Base-by-base conservation (phyloP, 192 early-diverging fungal species). In the Chytriomyces sp. region DNA sequence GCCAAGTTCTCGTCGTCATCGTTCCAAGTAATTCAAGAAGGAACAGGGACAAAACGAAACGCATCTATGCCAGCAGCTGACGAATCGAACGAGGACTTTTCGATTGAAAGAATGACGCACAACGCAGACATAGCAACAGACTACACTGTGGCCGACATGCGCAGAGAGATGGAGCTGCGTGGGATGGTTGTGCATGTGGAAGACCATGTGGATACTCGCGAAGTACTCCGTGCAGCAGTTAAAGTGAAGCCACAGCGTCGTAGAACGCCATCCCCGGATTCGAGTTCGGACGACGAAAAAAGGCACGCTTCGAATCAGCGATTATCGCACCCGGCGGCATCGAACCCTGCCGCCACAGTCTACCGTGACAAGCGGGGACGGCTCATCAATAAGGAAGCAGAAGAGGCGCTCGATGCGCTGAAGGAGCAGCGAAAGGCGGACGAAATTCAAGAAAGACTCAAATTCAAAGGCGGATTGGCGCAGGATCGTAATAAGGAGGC, bases 291-390 rank as follows among this genome's bases (percentile, higher is more conserved):
- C 24, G 26, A 35, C 13, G 59, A 1, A 11, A 53, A 80, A 53
- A 79, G 81, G 45, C 70, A 71, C n/a, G 61, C 81, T 50, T 70
- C 64, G 35, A 35, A 35, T 35, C 35, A 35, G 35, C 23, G 77
- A 28, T 77, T 2, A 26, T 72, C 8, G 75, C 63, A 18, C 45
- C 53, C 16, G 1, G 45, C 53, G 9, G 26, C 72, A 23, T 84
- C 85, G 35, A 72, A 79, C 4, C 71, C 78, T 16, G 88, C 85
- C 9, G 61, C 77, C n/a, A 92, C 91, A 6, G 83, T 93, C 24
- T 88, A 92, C 75, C 88, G 92, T 62, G 89, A 91, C 77, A 87
- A 87, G 72, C 80, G 78, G 1, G 92, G 92, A 16, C 79, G 83
- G 45, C 80, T 77, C 48, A 80, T 86, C 61, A 85, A 93, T 62